These are phyloP conservation scores for Citrus hindsii DNA, from an alignment of 345 rosid genomes.

Conservation along the genomic window DNA sequence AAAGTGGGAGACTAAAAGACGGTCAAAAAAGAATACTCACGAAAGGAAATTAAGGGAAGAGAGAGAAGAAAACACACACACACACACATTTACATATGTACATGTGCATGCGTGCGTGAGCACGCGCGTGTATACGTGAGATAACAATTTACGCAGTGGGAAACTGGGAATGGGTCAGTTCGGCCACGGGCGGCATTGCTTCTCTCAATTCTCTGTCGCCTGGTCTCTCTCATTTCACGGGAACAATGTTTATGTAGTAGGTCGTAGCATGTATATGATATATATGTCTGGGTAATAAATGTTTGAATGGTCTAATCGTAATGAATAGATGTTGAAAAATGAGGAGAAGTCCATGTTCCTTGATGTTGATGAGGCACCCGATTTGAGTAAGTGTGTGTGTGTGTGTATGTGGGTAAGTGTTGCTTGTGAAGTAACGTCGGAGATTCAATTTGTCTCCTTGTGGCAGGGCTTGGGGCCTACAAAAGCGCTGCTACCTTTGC, in stretches of 20 bases:
- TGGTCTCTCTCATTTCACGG: background rate
- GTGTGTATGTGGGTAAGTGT: background rate
- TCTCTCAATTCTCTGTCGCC: too few relatives aligned
- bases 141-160: too few relatives aligned
- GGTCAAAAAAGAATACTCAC: slow-evolving; percentile 38
- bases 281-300: too few relatives aligned
- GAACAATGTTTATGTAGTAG: background rate
- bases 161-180: background rate
- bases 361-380: slow-evolving; percentile 13
- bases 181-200: background rate
- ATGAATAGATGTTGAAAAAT: background rate
- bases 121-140: too few relatives aligned
- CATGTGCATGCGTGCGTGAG: too few relatives aligned
- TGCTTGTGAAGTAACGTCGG: slow-evolving; percentile 8
- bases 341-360: background rate
- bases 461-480: slow-evolving; percentile 31
- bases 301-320: background rate
- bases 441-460: slow-evolving; percentile 35
- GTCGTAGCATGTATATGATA: background rate
- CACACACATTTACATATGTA: too few relatives aligned
- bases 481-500: slow-evolving; percentile 27
- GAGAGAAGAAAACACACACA: background rate
- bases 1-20: slow-evolving; percentile 51
- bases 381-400: background rate
- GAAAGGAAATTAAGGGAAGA: slow-evolving; percentile 2